A percentile compares a stretch with the other conserved stretches of the same genome.
phyloP scores from a whole-genome alignment of 306 rosid genomes.

The Ormosia semicastrata region DNA sequence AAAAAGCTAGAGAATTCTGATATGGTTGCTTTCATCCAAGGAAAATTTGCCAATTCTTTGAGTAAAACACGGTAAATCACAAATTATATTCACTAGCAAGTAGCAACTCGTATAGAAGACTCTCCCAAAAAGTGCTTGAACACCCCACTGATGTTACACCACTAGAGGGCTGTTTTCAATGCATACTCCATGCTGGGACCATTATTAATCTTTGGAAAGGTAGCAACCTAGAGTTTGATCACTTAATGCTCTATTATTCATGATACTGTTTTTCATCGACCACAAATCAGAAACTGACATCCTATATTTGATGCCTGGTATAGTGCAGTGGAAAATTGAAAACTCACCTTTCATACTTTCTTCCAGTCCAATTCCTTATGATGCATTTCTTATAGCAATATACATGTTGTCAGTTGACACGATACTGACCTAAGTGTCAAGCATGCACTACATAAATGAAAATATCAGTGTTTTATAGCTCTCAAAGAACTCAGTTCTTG shows the following conservation, averaged over 20 bases:
- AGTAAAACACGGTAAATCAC: not conserved
- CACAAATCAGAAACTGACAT: too few species aligned
- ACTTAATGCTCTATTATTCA: not conserved
- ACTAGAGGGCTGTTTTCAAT: constrained; percentile 22
- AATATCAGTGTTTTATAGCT: constrained; percentile 28
- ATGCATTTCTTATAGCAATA: constrained; percentile 18
- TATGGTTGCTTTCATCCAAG: not conserved
- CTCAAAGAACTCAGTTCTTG: constrained; percentile 33
- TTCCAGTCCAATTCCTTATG: constrained; percentile 1
- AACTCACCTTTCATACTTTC: constrained; percentile 24
- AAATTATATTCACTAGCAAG: too few species aligned
- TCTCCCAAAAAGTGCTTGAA: constrained; percentile 13
- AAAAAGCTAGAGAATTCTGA: not conserved
- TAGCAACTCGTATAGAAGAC: not conserved
- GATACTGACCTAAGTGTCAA: not conserved
- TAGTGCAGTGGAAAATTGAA: constrained; percentile 20
- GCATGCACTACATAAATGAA: constrained; percentile 26
- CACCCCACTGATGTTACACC: constrained; percentile 36
- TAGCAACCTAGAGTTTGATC: constrained; percentile 4
- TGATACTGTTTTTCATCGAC: too few species aligned
- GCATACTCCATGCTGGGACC: constrained; percentile 31
- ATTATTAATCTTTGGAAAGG: constrained; percentile 27
- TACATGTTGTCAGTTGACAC: not conserved
- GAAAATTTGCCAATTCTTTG: constrained; percentile 23
- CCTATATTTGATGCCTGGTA: not conserved